These are phyloP conservation scores for Gossypium schwendimanii DNA, from an alignment of 441 rosid genomes.

Conservation along the genomic window DNA sequence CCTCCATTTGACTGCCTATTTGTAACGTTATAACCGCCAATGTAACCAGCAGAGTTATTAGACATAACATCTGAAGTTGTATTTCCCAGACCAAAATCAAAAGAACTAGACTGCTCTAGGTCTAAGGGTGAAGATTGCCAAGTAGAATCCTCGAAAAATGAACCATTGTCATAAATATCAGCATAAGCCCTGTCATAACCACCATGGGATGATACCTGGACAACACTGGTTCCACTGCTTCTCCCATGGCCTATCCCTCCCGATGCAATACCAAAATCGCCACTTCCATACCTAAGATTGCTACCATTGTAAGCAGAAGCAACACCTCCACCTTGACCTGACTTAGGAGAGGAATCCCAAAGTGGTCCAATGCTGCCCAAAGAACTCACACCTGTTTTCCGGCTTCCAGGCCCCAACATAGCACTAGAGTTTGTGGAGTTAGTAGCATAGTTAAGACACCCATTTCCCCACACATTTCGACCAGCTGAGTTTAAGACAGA, in stretches of 20 bases:
- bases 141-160: conserved; percentile 42
- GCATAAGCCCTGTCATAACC: conserved; percentile 32
- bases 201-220: conserved; percentile 26
- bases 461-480: conserved; percentile 49
- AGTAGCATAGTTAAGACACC: conserved; percentile 33
- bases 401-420: conserved; percentile 27
- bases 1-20: conserved; percentile 41
- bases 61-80: conserved; percentile 30
- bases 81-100: conserved; percentile 30
- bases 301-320: conserved; percentile 27
- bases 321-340: conserved; percentile 30
- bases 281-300: conserved; percentile 22
- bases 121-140: conserved; percentile 44
- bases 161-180: conserved; percentile 36
- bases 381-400: conserved; percentile 40
- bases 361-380: conserved; percentile 41
- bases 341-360: conserved; percentile 33
- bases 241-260: conserved; percentile 33
- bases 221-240: conserved; percentile 25
- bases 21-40: conserved; percentile 36
- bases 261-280: conserved; percentile 24
- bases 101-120: conserved; percentile 28
- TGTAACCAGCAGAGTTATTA: conserved; percentile 30
- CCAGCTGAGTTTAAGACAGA: conserved; percentile 34
- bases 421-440: conserved; percentile 37